phyloP scores from a whole-genome alignment of 1,284 basidiomycete genomes.

The Athelia sp. region DNA sequence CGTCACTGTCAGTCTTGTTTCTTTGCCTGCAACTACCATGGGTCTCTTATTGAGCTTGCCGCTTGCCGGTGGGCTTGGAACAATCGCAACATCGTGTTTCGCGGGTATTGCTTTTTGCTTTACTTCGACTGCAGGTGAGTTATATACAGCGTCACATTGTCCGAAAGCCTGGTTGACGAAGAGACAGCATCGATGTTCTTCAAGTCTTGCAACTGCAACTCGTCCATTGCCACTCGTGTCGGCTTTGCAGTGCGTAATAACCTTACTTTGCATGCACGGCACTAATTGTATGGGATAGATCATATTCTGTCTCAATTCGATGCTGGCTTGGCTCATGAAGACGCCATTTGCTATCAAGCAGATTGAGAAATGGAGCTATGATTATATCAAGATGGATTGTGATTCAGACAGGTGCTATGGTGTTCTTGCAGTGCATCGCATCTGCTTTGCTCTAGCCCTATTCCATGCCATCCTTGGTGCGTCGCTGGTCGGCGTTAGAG shows the following conservation, averaged over 20 bases:
- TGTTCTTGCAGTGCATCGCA: slow-evolving; percentile 95
- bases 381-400: slow-evolving; percentile 98
- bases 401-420: slow-evolving; percentile 93
- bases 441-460: slow-evolving; percentile 91
- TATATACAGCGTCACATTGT: neutral
- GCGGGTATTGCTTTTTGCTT: slow-evolving; percentile 80
- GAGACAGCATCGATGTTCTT: slow-evolving; percentile 89
- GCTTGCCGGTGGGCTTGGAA: slow-evolving; percentile 71
- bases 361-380: slow-evolving; percentile 91
- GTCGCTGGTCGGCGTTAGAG: slow-evolving; percentile 80
- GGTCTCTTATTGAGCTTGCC: slow-evolving; percentile 81
- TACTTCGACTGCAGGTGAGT: slow-evolving; percentile 75
- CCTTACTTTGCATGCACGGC: neutral
- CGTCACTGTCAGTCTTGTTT: too few relatives aligned
- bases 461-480: slow-evolving; percentile 84
- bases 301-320: slow-evolving; percentile 95
- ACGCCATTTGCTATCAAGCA: slow-evolving; percentile 84
- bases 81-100: slow-evolving; percentile 76
- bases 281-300: slow-evolving; percentile 44
- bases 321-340: slow-evolving; percentile 95
- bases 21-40: slow-evolving; percentile 23
- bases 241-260: slow-evolving; percentile 78
- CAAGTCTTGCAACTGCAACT: slow-evolving; percentile 99
- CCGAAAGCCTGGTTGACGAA: slow-evolving; percentile 4
- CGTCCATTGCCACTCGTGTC: slow-evolving; percentile 95